Base-by-base conservation (phyloP, 352 stramenopile genomes). In the Pythium dissotocum region DNA sequence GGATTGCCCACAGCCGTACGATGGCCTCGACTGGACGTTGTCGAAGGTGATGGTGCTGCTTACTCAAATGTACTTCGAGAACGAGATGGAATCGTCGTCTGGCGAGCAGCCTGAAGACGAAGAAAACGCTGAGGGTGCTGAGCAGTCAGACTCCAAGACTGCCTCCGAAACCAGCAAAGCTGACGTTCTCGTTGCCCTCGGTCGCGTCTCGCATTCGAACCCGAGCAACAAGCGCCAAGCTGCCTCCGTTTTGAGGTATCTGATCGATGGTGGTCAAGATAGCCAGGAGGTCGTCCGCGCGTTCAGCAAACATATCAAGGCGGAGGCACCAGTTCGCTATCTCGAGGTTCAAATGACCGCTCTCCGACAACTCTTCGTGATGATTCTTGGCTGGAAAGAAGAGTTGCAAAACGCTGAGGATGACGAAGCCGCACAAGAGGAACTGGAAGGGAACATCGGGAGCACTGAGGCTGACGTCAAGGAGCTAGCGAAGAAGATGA, bases 261-360 rank as follows among this genome's bases (percentile, higher is more conserved):
- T 94, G 18, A 89, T 83, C 1, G 79, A 86, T 30, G 73, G 67
- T 30, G 75, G 69, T 14, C 80, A 86, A 58, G 48, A 79, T 26
- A 83, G 70, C 18, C 69, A 90, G 28, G 82, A 93, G 13, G 78
- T 93, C 30, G 84, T 94, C 9, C 93, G 91, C 33, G 82, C 84
- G 12, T 96, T 94, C 68, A 82, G 83, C 63, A 93, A 88, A 40
- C 76, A 91, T 59, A 67, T 96, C 49, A 95, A 93, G 56, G 70
- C 74, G 16, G 78, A 95, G 38, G 83, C 86, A 8, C 85, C 86
- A 0, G 80, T 95, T 48, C 84, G 88, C 26, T 94, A 92, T 57
- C 71, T 96, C 26, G 88, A 96, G 71, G 84, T 94, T n/a, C 88
- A 96, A 69, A 96, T 96, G 87, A 89, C 80, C 30, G 77, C 85